Base-by-base conservation (phyloP, 352 stramenopile genomes). In the Globisporangium cylindrosporum region DNA sequence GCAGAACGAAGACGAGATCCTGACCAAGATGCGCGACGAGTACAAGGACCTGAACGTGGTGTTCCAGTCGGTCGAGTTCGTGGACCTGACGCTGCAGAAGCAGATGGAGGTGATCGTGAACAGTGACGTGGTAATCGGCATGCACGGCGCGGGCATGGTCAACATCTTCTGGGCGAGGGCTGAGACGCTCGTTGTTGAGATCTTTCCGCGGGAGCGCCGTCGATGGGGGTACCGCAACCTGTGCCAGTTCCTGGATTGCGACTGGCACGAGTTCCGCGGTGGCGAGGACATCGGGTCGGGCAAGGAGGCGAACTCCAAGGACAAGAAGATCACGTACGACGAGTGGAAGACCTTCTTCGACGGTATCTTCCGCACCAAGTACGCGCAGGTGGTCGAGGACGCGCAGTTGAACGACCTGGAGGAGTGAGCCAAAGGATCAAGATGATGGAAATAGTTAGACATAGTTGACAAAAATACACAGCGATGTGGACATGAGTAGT, bases 141-240 rank as follows among this genome's bases (percentile, higher is more conserved):
- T 93, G 87, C 87, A 95, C 63, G 87, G 87, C 53, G 87, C 87
- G 22, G 87, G 87, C 22, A 79, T 95, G 59, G 83, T 92, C 3
- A 95, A 95, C 56, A 78, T 93, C 0, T 22, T 90, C 0, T 94
- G 85, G 81, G 67, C 82, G 14, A 75, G 77, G 5, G 82, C 82
- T 0, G 63, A 69, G 65, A 89, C 81, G 24, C 72, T 71, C 73
- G 70, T 94, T 10, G 24, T 94, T 24, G 87, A 94, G 69, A 93
- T 94, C 64, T 94, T 94, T 59, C 87, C 84, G 0, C 77, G 76
- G 34, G 6, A 72, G 10, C 72, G 75, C 14, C 71, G 68, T 9
- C 80, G 83, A 9, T 94, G 81, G 80, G 87, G 87, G 6, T 93
- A 90, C 62, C 82, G 85, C 20, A 93, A 94, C 56, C 57, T 94